A percentile compares a stretch with the other conserved stretches of the same genome.
These are phyloP conservation scores for Apiotrichum montevideense DNA, from an alignment of 1,284 basidiomycete species.

Conservation along the genomic window DNA sequence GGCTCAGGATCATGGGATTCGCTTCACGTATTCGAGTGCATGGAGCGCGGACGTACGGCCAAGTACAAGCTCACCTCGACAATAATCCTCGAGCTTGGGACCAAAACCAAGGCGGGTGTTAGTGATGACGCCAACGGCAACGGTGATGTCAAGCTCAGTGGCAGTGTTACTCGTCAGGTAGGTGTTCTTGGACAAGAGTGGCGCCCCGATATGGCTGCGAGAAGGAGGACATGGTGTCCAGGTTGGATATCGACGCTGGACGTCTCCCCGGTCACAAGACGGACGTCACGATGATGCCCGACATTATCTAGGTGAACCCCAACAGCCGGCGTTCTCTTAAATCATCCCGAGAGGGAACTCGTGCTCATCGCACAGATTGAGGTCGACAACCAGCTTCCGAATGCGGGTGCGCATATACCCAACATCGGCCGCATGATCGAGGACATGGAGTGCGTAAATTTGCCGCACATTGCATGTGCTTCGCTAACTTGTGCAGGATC, in stretches of 20 bases:
- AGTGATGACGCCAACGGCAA: constrained; percentile 47
- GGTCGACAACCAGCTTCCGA: constrained; percentile 73
- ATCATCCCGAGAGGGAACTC: too few relatives aligned
- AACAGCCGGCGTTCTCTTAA: too few relatives aligned
- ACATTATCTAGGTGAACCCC: too few relatives aligned
- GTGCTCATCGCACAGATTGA: constrained; percentile 47
- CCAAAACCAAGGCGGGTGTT: constrained; percentile 49
- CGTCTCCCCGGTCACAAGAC: too few relatives aligned
- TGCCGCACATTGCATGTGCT: background rate
- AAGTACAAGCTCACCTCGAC: constrained; percentile 97
- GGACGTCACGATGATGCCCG: too few relatives aligned
- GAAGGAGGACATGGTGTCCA: too few relatives aligned
- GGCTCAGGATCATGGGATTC: constrained; percentile 75
- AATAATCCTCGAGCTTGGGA: constrained; percentile 88
- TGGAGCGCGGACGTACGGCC: constrained; percentile 80
- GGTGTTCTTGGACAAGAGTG: too few relatives aligned
- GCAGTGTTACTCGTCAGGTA: constrained; percentile 95
- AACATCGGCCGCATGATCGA: constrained; percentile 94
- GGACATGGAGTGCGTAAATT: constrained; percentile 69
- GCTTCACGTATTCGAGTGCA: constrained; percentile 93
- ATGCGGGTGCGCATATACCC: constrained; percentile 72
- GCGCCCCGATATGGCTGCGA: too few relatives aligned
- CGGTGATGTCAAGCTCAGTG: constrained; percentile 78
- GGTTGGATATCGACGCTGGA: too few relatives aligned
- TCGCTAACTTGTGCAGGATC: constrained; percentile 48